Base-by-base conservation (phyloP, 1,139 yeast genomes). In the Spencermartinsiella ligniputridi region DNA sequence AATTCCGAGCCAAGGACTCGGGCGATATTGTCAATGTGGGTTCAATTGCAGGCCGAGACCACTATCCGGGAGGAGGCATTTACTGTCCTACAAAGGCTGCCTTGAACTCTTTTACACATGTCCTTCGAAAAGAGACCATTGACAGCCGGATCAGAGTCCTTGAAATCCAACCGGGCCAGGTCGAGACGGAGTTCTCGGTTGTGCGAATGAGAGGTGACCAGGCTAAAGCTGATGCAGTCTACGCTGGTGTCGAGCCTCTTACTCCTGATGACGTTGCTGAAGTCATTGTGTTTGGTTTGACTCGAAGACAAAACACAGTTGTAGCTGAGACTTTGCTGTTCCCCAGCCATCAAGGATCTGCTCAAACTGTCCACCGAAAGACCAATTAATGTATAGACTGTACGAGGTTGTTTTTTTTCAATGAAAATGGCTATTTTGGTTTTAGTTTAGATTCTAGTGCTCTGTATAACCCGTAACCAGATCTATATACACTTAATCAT, bases 51-150 rank as follows among this genome's bases (percentile, higher is more conserved):
- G 96, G 96, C 27, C 75, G 86, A 58, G 95, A 86, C 47, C 80
- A 92, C 0, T 87, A 88, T 66, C 90, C 94, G 29, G 88, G 76
- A 25, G 96, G 95, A 38, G 78, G 87, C 9, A 81, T 88, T 53
- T 88, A 88, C 68, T 87, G 96, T 68, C 84, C 95, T n/a, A 78
- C 92, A 41, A 88, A 88, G 66, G 86, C 89, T 35, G 87, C 92
- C 17, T 78, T 88, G 25, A 76, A 81, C 52, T 83, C 89, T 0
- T 88, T 88, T 63, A 75, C 90, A 17, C 81, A 81, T 40, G 75
- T 86, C 3, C 72, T 87, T 65, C 76, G 96, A 64, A 84, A 84
- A 65, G 96, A 88, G 64, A 71, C 81, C 60, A 79, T 86, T 52
- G 70, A 73, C 61, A 83, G 95, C 29, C 75, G 76, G 46, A 79